Percentiles rank a stretch among this genome's conserved stretches.
Evolutionary conservation across 2,329 filamentous ascomycete genomes (phyloP).

Genomic region (Cladosporium sp.): DNA sequence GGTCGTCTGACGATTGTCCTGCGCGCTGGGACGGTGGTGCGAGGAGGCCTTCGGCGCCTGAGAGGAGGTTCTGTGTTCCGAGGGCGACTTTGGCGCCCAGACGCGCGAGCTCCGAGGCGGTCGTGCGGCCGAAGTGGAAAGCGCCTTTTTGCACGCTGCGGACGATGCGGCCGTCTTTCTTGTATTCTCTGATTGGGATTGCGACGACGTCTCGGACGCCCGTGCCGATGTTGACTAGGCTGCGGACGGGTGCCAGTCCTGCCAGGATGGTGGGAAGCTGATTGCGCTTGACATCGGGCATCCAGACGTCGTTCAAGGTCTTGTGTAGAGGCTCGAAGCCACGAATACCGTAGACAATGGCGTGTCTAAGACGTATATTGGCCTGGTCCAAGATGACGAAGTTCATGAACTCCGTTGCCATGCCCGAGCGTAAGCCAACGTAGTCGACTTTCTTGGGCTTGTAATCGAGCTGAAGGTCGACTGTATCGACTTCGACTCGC

Average conservation of each 20-base stretch:
- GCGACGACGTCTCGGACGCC: constrained; percentile 83
- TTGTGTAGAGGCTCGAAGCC: constrained; percentile 88
- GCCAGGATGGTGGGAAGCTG: constrained; percentile 86
- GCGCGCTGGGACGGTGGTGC: constrained; percentile 27
- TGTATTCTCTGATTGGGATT: constrained; percentile 86
- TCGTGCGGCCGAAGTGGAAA: constrained; percentile 84
- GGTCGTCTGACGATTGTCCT: constrained; percentile 14
- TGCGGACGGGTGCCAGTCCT: constrained; percentile 83
- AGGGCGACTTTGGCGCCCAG: constrained; percentile 91
- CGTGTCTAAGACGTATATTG: constrained; percentile 78
- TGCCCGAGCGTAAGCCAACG: constrained; percentile 82
- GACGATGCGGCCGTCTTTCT: constrained; percentile 87
- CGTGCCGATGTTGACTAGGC: constrained; percentile 83
- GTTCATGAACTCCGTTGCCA: constrained; percentile 98
- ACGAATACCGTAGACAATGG: constrained; percentile 86
- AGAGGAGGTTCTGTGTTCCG: constrained; percentile 87
- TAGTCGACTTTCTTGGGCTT: constrained; percentile 99
- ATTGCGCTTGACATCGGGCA: constrained; percentile 82
- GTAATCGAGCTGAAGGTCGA: constrained; percentile 86
- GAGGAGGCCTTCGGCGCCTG: constrained; percentile 80
- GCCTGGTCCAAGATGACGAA: constrained; percentile 89
- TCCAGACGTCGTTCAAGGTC: constrained; percentile 94
- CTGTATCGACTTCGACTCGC: constrained; percentile 77
- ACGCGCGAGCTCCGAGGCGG: constrained; percentile 89
- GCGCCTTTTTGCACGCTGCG: constrained; percentile 90